Conservation (phyloP, 1,284 basidiomycete species). For the Austroboletus novae-zelandiae region DNA sequence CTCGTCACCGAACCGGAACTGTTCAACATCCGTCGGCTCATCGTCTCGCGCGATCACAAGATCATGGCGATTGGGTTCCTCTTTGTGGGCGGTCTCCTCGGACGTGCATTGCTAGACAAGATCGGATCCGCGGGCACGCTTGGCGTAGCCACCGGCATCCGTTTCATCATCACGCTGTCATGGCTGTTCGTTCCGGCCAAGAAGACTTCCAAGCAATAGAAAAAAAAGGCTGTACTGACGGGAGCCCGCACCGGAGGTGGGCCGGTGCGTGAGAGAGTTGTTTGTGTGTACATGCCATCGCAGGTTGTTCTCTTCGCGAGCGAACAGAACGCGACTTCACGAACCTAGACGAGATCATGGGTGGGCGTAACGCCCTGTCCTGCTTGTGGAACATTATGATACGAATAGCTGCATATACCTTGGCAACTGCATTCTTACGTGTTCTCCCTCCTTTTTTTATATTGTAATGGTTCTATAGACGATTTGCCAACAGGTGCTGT, state of each 20-base stretch:
- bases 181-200: conserved; percentile 70
- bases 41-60: conserved; percentile 71
- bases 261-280: neutral
- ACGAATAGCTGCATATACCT: neutral
- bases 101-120: conserved; percentile 61
- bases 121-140: conserved; percentile 66
- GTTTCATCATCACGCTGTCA: conserved; percentile 59
- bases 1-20: conserved; percentile 77
- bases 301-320: neutral
- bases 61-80: conserved; percentile 63
- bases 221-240: neutral
- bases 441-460: neutral
- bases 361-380: conserved; percentile 15
- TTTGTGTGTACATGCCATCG: no score
- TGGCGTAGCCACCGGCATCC: conserved; percentile 65
- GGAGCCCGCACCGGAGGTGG: neutral
- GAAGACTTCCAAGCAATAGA: conserved; percentile 17
- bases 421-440: neutral
- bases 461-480: neutral
- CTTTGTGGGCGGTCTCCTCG: conserved; percentile 75
- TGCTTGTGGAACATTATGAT: conserved; percentile 4
- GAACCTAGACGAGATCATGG: conserved; percentile 6
- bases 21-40: conserved; percentile 50
- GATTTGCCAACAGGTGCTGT: neutral
- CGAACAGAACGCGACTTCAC: neutral